These are phyloP conservation scores for Tetrahymena thermophila DNA, from an alignment of 73 alveolate genomes.

Conservation along the genomic window DNA sequence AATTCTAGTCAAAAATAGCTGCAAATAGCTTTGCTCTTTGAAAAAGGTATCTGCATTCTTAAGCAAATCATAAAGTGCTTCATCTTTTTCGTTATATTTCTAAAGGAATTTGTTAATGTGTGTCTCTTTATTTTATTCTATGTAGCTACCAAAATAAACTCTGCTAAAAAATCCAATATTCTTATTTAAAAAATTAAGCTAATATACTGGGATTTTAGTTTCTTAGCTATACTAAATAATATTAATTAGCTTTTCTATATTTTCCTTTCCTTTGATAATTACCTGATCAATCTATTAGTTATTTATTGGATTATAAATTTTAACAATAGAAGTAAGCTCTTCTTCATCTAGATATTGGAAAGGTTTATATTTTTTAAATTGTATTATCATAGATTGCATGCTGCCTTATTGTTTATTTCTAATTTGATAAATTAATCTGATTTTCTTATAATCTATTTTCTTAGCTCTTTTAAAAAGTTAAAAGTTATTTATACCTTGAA, in stretches of 20 bases:
- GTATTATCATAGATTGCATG: not conserved
- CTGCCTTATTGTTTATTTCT: not conserved
- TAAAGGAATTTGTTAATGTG: not conserved
- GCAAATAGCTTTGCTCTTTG: not conserved
- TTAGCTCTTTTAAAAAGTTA: not conserved
- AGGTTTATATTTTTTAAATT: not conserved
- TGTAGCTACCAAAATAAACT: not conserved
- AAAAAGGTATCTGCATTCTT: not conserved
- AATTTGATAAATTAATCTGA: not conserved
- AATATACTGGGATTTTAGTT: not conserved
- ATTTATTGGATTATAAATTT: not conserved
- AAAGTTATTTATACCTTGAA: not conserved
- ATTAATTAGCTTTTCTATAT: not conserved
- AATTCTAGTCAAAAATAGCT: not conserved
- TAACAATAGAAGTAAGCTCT: not conserved
- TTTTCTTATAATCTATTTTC: not conserved
- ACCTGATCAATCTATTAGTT: not conserved
- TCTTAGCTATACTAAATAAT: not conserved
- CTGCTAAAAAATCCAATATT: not conserved
- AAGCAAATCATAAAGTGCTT: not conserved
- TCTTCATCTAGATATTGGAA: not conserved
- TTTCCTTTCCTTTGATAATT: not conserved
- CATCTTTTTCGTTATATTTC: not conserved
- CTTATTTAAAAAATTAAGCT: not conserved
- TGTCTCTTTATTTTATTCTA: not conserved